Base-by-base conservation (phyloP, 1,284 basidiomycete genomes). In the Malassezia caprae region DNA sequence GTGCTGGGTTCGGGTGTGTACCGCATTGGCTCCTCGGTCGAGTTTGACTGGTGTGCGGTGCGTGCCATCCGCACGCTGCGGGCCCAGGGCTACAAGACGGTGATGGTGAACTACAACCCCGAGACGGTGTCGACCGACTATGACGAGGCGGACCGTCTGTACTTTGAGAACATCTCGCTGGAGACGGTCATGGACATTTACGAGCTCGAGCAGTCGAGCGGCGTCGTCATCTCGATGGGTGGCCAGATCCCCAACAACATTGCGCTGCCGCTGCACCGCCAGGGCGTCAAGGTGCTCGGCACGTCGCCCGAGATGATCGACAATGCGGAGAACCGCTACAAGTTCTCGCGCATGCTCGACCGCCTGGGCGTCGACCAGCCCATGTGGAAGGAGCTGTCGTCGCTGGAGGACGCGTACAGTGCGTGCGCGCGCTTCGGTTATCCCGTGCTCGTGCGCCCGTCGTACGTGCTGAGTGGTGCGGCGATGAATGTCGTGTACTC, bases 71-170 rank as follows among this genome's bases (percentile, higher is more conserved):
- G 93, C 63, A 96, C 93, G 1, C 80, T 98, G 39, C 88, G 93
- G 56, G 86, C 93, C 41, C 85, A 87, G 72, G 90, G 90, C n/a
- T 80, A 89, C 61, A 90, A 89, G 72, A 96, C 94, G 8, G 84
- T 96, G 78, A 98, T 96, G 94, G 87, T 98, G 78, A 98, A 96
- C 79, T 96, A 96, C 78, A 96, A 96, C 76, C 93, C 93, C 23
- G 94, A 98, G 79, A 98, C 93, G 0, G 93, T 98, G 73, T 90
- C 88, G 72, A 96, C 94, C 43, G 94, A 98, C 76, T 98, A 96
- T 77, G 93, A 98, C 77, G 94, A 98, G 76, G 93, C 93, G 26
- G 93, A 98, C 76, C 83, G 90, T 39, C 82, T 98, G 41, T 98
- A 98, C 80, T 98, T 98, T 76, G 93, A 98, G 79, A 96, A 94